A percentile compares a stretch with the other conserved stretches of the same genome.
Conservation (phyloP, 768 basidiomycete species). For the Mycena metata region DNA sequence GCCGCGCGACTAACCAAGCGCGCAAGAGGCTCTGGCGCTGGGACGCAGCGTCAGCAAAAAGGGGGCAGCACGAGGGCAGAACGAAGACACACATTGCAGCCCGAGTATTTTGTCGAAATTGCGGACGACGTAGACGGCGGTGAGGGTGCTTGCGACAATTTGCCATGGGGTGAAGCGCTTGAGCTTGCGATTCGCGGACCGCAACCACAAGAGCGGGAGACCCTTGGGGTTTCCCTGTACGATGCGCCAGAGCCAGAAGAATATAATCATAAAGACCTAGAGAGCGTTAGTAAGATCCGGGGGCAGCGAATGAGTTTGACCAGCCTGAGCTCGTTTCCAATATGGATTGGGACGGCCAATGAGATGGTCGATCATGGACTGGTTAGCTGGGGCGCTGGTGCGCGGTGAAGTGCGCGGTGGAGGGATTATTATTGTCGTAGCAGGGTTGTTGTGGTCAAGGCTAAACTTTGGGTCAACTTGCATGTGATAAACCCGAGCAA, state of each 20-base stretch:
- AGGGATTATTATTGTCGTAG: not conserved
- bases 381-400: not conserved
- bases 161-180: slow-evolving; percentile 97
- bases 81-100: slow-evolving; percentile 71
- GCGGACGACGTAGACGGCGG: slow-evolving; percentile 83
- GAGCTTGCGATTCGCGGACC: slow-evolving; percentile 67
- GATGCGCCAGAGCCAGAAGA: slow-evolving; percentile 94
- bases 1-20: slow-evolving; percentile 71
- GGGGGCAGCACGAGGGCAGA: not conserved
- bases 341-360: slow-evolving; percentile 88
- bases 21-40: slow-evolving; percentile 95
- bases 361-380: slow-evolving; percentile 91
- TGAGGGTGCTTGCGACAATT: slow-evolving; percentile 87
- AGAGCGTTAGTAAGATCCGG: slow-evolving; percentile 6
- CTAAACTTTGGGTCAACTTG: not conserved
- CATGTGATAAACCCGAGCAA: slow-evolving; percentile 17
- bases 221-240: slow-evolving; percentile 71
- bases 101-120: slow-evolving; percentile 91
- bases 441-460: not conserved
- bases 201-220: slow-evolving; percentile 77
- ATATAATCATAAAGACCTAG: slow-evolving; percentile 89
- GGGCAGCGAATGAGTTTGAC: slow-evolving; percentile 29
- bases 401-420: not conserved
- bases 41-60: slow-evolving; percentile 23
- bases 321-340: slow-evolving; percentile 90